These are phyloP conservation scores for Claviceps sp. DNA, from an alignment of 2,329 filamentous ascomycete species.

Conservation along the genomic window DNA sequence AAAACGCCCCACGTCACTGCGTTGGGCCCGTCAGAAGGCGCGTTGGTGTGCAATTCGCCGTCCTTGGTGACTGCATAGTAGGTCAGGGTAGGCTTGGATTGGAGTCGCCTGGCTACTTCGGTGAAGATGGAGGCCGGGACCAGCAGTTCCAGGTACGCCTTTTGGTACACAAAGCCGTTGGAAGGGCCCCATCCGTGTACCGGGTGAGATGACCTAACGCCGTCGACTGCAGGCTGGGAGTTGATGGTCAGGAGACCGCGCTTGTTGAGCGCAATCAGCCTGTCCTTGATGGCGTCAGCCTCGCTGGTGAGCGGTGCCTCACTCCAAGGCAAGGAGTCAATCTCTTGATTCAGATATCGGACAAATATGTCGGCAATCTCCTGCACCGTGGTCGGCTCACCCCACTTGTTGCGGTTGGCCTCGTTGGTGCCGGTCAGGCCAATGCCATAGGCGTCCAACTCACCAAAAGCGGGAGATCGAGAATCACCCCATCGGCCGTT, in stretches of 20 bases:
- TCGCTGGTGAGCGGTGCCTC: slow-evolving; percentile 77
- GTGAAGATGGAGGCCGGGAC: slow-evolving; percentile 68
- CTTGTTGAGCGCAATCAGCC: slow-evolving; percentile 70
- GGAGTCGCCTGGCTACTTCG: slow-evolving; percentile 65
- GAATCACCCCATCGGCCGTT: slow-evolving; percentile 98
- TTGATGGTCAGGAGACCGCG: slow-evolving; percentile 90
- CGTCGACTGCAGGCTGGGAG: slow-evolving; percentile 89
- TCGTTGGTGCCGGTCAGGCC: slow-evolving; percentile 91
- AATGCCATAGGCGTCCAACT: slow-evolving; percentile 87
- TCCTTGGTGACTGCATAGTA: slow-evolving; percentile 87
- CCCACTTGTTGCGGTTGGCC: slow-evolving; percentile 91
- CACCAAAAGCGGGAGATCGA: slow-evolving; percentile 88
- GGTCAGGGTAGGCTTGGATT: slow-evolving; percentile 67
- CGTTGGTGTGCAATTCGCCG: slow-evolving; percentile 73
- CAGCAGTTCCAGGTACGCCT: slow-evolving; percentile 88
- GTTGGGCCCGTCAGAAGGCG: slow-evolving; percentile 75
- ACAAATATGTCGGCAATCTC: slow-evolving; percentile 79
- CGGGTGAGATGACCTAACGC: slow-evolving; percentile 74
- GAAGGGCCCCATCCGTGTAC: slow-evolving; percentile 88
- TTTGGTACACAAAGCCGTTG: slow-evolving; percentile 96
- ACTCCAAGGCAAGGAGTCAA: slow-evolving; percentile 85
- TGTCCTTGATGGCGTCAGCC: slow-evolving; percentile 61
- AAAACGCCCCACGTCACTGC: slow-evolving; percentile 99
- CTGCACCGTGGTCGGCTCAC: slow-evolving; percentile 63
- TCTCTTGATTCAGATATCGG: slow-evolving; percentile 65